Conservation (phyloP, 805 yeast genomes). For the Wickerhamiella domercqiae region DNA sequence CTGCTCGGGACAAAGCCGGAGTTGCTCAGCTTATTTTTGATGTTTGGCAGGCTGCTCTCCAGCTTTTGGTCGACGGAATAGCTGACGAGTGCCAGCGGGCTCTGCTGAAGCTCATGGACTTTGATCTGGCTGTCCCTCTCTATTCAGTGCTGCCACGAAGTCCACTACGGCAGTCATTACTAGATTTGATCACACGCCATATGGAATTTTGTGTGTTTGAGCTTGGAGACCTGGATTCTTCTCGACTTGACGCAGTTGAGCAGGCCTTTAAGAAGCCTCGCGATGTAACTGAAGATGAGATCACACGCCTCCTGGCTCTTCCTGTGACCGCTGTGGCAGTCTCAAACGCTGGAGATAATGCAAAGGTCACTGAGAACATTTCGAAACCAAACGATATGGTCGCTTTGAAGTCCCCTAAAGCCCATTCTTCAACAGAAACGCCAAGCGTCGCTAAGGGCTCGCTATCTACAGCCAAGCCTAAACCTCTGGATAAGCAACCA, state of each 20-base stretch:
- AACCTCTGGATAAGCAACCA: conserved; percentile 1
- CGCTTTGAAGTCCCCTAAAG: no score
- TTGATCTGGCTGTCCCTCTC: conserved; percentile 10
- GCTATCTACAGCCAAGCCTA: not conserved
- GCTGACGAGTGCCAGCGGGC: conserved; percentile 9
- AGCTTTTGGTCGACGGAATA: conserved; percentile 12
- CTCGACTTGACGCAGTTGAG: conserved; percentile 2
- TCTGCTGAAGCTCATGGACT: conserved; percentile 11
- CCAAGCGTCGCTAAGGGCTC: not conserved
- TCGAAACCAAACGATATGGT: not conserved
- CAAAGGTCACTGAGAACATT: not conserved
- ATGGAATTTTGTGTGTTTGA: conserved; percentile 7
- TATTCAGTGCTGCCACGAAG: conserved; percentile 3
- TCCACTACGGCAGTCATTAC: conserved; percentile 1
- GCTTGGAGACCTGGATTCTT: conserved; percentile 1
- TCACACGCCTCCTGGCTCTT: not conserved
- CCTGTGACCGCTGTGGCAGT: not conserved
- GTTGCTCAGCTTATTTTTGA: conserved; percentile 8
- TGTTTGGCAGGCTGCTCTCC: conserved; percentile 14
- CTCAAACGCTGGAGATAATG: not conserved
- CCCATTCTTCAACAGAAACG: not conserved
- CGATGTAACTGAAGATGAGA: not conserved
- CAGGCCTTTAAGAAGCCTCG: not conserved
- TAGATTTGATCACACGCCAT: conserved; percentile 4
- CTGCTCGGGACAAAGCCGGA: not conserved